phyloP scores from a whole-genome alignment of 2,329 filamentous ascomycete species.

The Trichophyton benhamiae region DNA sequence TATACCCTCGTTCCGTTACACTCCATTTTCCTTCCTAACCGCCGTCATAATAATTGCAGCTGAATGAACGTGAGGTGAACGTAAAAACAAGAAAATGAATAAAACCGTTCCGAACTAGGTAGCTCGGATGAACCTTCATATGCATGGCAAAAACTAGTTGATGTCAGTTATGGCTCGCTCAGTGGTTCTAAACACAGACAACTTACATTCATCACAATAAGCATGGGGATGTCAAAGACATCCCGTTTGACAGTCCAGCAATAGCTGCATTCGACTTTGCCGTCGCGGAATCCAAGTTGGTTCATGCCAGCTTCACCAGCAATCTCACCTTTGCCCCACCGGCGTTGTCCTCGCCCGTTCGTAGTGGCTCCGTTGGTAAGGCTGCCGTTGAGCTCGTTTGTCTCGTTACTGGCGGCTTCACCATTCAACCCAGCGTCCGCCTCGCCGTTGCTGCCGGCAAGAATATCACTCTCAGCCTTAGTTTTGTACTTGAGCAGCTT shows the following conservation, averaged over 20 bases:
- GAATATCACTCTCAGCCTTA: constrained; percentile 43
- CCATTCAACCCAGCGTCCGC: not conserved
- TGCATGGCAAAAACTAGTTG: constrained; percentile 21
- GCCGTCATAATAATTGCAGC: not conserved
- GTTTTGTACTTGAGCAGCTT: constrained; percentile 83
- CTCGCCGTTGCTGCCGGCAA: constrained; percentile 26
- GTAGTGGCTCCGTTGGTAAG: not conserved
- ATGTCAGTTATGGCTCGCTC: constrained; percentile 4
- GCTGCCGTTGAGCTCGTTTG: not conserved
- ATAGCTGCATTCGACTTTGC: constrained; percentile 87
- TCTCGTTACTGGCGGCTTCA: constrained; percentile 17
- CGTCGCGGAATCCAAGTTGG: constrained; percentile 65
- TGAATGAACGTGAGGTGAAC: not conserved
- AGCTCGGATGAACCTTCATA: constrained; percentile 6
- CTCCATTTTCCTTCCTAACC: not conserved
- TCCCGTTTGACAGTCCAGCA: constrained; percentile 96
- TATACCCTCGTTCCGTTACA: not conserved
- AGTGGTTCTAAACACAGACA: not conserved
- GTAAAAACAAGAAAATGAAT: not conserved
- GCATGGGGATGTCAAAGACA: constrained; percentile 95
- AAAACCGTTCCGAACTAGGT: not conserved
- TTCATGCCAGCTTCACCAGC: constrained; percentile 57
- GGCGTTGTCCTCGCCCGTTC: constrained; percentile 27
- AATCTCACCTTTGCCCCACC: constrained; percentile 33
- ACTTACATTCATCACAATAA: constrained; percentile 96